Percentiles rank a stretch among this genome's conserved stretches.
Evolutionary conservation across 2,329 filamentous ascomycete species (phyloP).

Genomic region (Neurospora crassa): DNA sequence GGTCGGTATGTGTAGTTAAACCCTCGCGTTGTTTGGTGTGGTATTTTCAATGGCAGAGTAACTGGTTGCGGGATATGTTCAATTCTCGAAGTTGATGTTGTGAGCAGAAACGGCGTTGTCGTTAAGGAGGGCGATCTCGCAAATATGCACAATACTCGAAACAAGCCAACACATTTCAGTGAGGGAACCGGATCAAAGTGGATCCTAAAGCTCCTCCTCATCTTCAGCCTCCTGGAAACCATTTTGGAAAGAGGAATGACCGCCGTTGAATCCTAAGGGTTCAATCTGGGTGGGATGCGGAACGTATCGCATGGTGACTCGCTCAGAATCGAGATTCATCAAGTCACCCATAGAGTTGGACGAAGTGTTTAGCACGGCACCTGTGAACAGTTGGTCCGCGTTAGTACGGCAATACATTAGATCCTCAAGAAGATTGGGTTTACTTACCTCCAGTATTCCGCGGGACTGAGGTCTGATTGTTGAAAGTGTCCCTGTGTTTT

Average conservation of each 20-base stretch:
- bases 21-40: neutral
- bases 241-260: neutral
- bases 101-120: no score
- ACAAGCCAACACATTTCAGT: neutral
- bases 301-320: neutral
- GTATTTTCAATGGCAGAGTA: conserved; percentile 32
- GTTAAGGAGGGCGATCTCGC: neutral
- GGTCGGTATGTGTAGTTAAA: neutral
- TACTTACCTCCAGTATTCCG: neutral
- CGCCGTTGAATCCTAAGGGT: neutral
- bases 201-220: neutral
- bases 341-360: neutral
- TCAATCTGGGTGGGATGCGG: neutral
- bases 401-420: neutral
- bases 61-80: conserved; percentile 41
- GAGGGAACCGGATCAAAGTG: neutral
- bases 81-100: conserved; percentile 41
- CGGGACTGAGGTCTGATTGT: neutral
- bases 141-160: neutral
- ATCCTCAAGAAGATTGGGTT: neutral
- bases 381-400: neutral
- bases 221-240: neutral
- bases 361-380: neutral
- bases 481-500: neutral
- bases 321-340: neutral